Conservation (phyloP, 2,329 filamentous ascomycete genomes). For the Alternaria sp. region DNA sequence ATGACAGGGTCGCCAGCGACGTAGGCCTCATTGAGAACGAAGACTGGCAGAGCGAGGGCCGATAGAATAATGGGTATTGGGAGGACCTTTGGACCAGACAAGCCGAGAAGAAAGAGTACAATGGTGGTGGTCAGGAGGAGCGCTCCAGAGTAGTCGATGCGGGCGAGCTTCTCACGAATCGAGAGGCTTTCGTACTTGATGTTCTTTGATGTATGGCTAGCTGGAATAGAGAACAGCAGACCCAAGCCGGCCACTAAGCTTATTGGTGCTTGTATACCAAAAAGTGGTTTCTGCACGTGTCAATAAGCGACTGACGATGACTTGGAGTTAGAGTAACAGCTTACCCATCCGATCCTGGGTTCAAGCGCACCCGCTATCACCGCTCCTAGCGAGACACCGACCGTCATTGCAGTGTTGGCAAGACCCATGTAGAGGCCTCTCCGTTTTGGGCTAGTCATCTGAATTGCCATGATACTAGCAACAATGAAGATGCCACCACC, state of each 20-base stretch:
- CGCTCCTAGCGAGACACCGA: slow-evolving; percentile 75
- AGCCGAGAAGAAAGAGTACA: slow-evolving; percentile 74
- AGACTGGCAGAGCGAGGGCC: slow-evolving; percentile 58
- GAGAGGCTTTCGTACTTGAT: slow-evolving; percentile 50
- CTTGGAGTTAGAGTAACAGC: slow-evolving; percentile 30
- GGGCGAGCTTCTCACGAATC: slow-evolving; percentile 63
- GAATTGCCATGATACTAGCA: slow-evolving; percentile 77
- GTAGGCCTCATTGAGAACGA: slow-evolving; percentile 69
- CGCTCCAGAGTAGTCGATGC: slow-evolving; percentile 79
- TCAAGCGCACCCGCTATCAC: slow-evolving; percentile 73
- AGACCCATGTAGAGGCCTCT: slow-evolving; percentile 78
- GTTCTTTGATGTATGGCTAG: slow-evolving; percentile 46
- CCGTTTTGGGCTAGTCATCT: slow-evolving; percentile 71
- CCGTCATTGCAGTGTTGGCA: slow-evolving; percentile 75
- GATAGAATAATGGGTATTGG: slow-evolving; percentile 68
- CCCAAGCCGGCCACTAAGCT: slow-evolving; percentile 67
- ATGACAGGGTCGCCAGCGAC: slow-evolving; percentile 76
- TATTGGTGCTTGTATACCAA: slow-evolving; percentile 74
- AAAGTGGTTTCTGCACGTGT: slow-evolving; percentile 68
- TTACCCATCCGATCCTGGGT: slow-evolving; percentile 73
- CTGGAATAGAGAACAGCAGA: slow-evolving; percentile 72
- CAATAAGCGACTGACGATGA: background rate
- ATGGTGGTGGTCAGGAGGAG: slow-evolving; percentile 63
- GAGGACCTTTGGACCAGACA: slow-evolving; percentile 70
- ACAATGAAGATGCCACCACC: slow-evolving; percentile 77